Percentiles rank a stretch among this genome's conserved stretches.
These are phyloP conservation scores for Aspergillus chevalieri DNA, from an alignment of 2,329 filamentous ascomycete genomes.

Conservation along the genomic window DNA sequence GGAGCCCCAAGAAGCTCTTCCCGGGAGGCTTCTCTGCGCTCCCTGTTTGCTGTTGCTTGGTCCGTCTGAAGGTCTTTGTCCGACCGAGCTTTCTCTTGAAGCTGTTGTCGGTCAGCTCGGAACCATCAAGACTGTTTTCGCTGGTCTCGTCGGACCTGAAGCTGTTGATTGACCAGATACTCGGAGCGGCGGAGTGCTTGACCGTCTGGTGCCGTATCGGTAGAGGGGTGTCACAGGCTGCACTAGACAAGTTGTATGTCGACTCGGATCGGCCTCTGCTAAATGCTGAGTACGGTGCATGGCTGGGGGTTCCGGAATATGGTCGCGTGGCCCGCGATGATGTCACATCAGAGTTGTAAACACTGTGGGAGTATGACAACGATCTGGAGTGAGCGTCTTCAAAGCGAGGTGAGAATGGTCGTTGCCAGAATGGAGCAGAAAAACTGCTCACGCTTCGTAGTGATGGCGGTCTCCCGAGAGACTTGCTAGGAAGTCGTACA, in stretches of 20 bases:
- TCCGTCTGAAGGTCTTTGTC: constrained; percentile 15
- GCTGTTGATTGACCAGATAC: constrained; percentile 23
- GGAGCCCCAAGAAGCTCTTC: constrained; percentile 19
- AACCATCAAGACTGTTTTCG: constrained; percentile 6
- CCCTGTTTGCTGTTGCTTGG: constrained; percentile 7
- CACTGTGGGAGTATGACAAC: constrained; percentile 13
- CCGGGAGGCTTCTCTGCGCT: constrained; percentile 6
- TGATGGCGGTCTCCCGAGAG: constrained; percentile 17
- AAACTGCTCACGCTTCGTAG: constrained; percentile 20
- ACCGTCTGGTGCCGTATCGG: constrained; percentile 21
- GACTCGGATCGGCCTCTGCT: constrained; percentile 18
- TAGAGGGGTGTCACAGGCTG: constrained; percentile 11
- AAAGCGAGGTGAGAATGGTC: constrained; percentile 9
- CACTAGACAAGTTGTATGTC: constrained; percentile 14
- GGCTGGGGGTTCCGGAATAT: constrained; percentile 13
- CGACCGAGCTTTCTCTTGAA: constrained; percentile 1
- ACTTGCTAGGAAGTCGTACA: constrained; percentile 13
- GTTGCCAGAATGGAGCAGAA: constrained; percentile 13
- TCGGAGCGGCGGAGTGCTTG: constrained; percentile 20
- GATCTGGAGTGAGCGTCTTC: constrained; percentile 12
- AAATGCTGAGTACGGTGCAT: constrained; percentile 14
- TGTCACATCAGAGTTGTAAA: constrained; percentile 12
- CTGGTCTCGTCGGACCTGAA: constrained; percentile 23
- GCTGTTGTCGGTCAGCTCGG: constrained; percentile 6
- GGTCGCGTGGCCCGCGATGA: constrained; percentile 10